phyloP scores from a whole-genome alignment of 2,329 filamentous ascomycete species.

The Fusarium equiseti region DNA sequence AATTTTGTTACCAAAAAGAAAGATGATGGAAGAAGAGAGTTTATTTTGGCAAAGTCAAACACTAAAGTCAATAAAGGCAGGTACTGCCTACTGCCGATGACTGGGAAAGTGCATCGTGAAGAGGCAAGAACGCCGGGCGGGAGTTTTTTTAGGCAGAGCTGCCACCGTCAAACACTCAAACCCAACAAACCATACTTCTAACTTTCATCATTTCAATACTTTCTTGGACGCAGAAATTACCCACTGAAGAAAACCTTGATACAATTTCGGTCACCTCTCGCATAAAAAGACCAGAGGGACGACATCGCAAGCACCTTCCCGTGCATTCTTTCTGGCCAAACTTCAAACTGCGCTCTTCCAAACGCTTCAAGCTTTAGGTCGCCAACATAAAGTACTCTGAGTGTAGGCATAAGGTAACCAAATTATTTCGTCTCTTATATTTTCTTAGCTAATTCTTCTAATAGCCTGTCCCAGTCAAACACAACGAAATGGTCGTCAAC shows the following conservation, averaged over 20 bases:
- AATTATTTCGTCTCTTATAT: background rate
- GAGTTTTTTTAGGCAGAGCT: background rate
- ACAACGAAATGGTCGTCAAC: background rate
- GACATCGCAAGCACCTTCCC: background rate
- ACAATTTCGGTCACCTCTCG: background rate
- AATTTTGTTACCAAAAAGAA: background rate
- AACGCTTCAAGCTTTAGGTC: background rate
- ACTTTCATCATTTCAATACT: background rate
- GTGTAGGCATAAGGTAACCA: background rate
- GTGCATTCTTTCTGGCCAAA: background rate
- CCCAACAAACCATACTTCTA: background rate
- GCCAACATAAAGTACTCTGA: background rate
- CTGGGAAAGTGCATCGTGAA: background rate
- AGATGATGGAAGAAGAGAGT: background rate
- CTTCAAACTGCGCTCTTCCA: background rate
- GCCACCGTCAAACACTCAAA: background rate
- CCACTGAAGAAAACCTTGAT: background rate
- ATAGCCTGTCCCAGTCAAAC: background rate
- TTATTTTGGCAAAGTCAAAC: background rate
- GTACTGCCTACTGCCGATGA: background rate
- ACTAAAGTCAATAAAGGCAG: background rate
- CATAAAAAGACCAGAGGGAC: background rate
- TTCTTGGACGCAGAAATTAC: background rate
- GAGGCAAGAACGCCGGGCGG: background rate
- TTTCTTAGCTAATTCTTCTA: background rate